Evolutionary conservation across 1,139 yeast species (phyloP).

Genomic region (Kodamaea sp.): DNA sequence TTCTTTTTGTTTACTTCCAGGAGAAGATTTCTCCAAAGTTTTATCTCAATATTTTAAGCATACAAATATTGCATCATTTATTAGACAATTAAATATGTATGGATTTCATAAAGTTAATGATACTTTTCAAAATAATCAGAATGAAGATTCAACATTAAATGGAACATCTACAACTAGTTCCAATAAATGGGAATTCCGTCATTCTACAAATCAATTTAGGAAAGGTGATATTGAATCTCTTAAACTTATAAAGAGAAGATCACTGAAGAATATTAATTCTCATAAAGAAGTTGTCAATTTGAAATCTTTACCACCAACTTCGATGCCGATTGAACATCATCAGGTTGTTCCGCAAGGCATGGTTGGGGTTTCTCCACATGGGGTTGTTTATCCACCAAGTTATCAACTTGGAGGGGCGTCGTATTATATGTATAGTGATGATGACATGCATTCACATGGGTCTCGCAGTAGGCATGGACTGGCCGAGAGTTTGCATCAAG

Average conservation of each 20-base stretch:
- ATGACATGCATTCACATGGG: neutral
- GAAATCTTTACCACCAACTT: conserved; percentile 29
- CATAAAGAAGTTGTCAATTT: conserved; percentile 42
- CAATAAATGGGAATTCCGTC: conserved; percentile 65
- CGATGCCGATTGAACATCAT: conserved; percentile 18
- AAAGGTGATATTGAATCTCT: conserved; percentile 61
- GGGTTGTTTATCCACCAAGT: conserved; percentile 7
- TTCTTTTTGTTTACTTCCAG: conserved; percentile 43
- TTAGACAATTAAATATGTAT: conserved; percentile 41
- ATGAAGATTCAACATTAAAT: conserved; percentile 10
- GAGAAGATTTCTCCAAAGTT: conserved; percentile 60
- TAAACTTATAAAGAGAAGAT: conserved; percentile 59
- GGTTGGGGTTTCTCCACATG: conserved; percentile 7
- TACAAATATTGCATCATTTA: conserved; percentile 73
- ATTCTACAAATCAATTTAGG: conserved; percentile 59
- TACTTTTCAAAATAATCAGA: conserved; percentile 23
- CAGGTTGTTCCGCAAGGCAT: conserved; percentile 10
- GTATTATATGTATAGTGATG: conserved; percentile 1
- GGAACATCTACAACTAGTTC: conserved; percentile 23
- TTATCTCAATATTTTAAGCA: conserved; percentile 70
- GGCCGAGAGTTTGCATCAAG: conserved; percentile 1
- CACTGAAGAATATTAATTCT: conserved; percentile 49
- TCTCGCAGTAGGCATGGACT: conserved; percentile 1
- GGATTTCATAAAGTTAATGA: conserved; percentile 71
- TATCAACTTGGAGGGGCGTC: conserved; percentile 1